Base-by-base conservation (phyloP, 495 filamentous ascomycete genomes). In the Penicillium desertorum region DNA sequence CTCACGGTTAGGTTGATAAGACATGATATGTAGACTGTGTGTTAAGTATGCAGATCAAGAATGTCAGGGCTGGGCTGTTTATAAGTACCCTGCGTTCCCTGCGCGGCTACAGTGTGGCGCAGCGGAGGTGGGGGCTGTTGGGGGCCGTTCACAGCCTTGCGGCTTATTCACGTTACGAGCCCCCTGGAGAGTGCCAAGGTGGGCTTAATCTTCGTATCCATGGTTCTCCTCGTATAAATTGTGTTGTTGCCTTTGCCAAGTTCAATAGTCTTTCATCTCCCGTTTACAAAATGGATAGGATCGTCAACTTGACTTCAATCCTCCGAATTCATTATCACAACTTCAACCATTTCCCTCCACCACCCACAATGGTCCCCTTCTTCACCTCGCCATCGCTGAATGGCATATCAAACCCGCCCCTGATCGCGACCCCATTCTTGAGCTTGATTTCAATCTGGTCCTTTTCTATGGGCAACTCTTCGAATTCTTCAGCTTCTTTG, bases 1-100 rank as follows among this genome's bases (percentile, higher is more conserved):
- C 61, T 62, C 50, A 72, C 70, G 70, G 43, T 70, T 71, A 12
- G 66, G 65, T 41, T 60, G 64, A 41, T 71, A 69, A 50, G 70
- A 69, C 70, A 73, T 73, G 29, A 46, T 60, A 17, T 45, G 10
- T 37, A 23, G 10, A 20, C 19, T 23, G 17, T n/a, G 29, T 14
- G 30, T 34, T 34, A 30, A 12, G 30, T 36, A 5, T 20, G 9
- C 6, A 42, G 12, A 4, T 30, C 20, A 10, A 27, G 10, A 36
- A 19, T 16, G 19, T 6, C 5, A 1, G 25, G n/a, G 47, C 17
- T 12, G 22, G 27, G 45, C 8, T 52, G 41, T 44, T 58, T 51
- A 51, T 51, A 51, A 44, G 45, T 30, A 9, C 9, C 43, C 37
- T 11, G 17, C n/a, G n/a, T n/a, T n/a, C n/a, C n/a, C 16, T 34